Percentiles rank a stretch among this genome's conserved stretches.
Evolutionary conservation across 2,329 filamentous ascomycete genomes (phyloP).

Genomic region (Eutypella sp.): DNA sequence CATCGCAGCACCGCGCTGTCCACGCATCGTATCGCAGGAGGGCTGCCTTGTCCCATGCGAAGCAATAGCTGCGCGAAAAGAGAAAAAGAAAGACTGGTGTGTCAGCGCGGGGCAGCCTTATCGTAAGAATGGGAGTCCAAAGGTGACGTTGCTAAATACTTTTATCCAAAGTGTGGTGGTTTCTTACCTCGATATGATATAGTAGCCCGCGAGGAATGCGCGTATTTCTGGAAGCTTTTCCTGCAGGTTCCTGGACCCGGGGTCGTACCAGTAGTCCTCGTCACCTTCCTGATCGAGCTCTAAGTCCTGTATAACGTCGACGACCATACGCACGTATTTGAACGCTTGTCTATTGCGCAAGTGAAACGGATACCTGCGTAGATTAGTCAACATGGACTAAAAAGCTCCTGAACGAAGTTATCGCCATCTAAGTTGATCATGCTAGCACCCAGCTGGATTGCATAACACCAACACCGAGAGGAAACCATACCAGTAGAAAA

Average conservation of each 20-base stretch:
- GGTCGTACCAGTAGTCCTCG: slow-evolving; percentile 16
- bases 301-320: slow-evolving; percentile 45
- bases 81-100: not conserved
- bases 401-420: too few species aligned
- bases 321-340: slow-evolving; percentile 49
- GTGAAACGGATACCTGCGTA: slow-evolving; percentile 50
- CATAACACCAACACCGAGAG: too few species aligned
- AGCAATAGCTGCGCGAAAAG: slow-evolving; percentile 28
- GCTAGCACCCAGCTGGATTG: too few species aligned
- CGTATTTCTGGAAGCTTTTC: slow-evolving; percentile 30
- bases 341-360: slow-evolving; percentile 43
- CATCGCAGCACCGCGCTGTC: slow-evolving; percentile 40
- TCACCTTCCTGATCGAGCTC: slow-evolving; percentile 39
- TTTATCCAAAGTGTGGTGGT: too few species aligned
- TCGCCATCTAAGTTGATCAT: too few species aligned
- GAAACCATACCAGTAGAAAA: too few species aligned
- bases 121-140: too few species aligned
- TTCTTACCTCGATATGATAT: slow-evolving; percentile 37
- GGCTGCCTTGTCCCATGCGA: slow-evolving; percentile 33
- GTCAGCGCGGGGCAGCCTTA: too few species aligned
- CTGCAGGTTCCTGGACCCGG: slow-evolving; percentile 3
- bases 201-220: slow-evolving; percentile 42
- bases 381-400: too few species aligned
- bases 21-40: slow-evolving; percentile 35
- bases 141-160: too few species aligned